Percentiles rank a stretch among this genome's conserved stretches.
These are phyloP conservation scores for Quercus engelmannii DNA, from an alignment of 306 rosid species.

Conservation along the genomic window DNA sequence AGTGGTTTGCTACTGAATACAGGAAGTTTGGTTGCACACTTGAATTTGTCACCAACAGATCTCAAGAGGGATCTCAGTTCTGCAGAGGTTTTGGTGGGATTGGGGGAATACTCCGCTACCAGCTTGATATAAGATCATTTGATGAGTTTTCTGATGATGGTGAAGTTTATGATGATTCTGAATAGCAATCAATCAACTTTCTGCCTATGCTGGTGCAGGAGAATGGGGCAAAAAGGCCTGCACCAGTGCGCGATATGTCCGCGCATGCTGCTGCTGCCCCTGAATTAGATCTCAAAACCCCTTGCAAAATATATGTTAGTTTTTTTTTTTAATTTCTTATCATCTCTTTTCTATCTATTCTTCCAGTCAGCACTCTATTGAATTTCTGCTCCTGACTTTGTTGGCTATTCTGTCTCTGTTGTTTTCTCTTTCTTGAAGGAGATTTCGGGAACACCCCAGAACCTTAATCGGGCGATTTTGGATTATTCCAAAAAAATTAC, in stretches of 20 bases:
- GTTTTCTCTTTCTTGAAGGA: slow-evolving; percentile 6
- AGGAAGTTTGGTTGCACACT: slow-evolving; percentile 69
- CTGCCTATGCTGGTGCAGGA: slow-evolving; percentile 40
- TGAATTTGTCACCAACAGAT: slow-evolving; percentile 85
- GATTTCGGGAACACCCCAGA: not conserved
- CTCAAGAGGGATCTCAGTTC: slow-evolving; percentile 91
- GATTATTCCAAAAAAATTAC: not conserved
- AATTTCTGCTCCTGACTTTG: not conserved
- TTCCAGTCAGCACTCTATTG: not conserved
- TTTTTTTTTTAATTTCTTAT: not conserved
- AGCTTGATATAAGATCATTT: slow-evolving; percentile 78
- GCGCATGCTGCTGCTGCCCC: slow-evolving; percentile 19
- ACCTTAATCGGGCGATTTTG: not conserved
- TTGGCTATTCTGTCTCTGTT: not conserved
- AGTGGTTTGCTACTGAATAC: slow-evolving; percentile 92
- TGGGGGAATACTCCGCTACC: slow-evolving; percentile 91
- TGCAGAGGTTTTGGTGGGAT: slow-evolving; percentile 93
- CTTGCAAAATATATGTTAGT: slow-evolving; percentile 22
- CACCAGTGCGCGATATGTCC: slow-evolving; percentile 23
- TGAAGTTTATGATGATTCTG: slow-evolving; percentile 60
- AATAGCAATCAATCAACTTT: slow-evolving; percentile 47
- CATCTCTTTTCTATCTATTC: not conserved
- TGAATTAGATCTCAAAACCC: not conserved
- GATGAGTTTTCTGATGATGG: slow-evolving; percentile 72
- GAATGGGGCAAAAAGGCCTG: slow-evolving; percentile 27